These are phyloP conservation scores for Tolypocladium guangdongense DNA, from an alignment of 2,329 filamentous ascomycete genomes.

Conservation along the genomic window DNA sequence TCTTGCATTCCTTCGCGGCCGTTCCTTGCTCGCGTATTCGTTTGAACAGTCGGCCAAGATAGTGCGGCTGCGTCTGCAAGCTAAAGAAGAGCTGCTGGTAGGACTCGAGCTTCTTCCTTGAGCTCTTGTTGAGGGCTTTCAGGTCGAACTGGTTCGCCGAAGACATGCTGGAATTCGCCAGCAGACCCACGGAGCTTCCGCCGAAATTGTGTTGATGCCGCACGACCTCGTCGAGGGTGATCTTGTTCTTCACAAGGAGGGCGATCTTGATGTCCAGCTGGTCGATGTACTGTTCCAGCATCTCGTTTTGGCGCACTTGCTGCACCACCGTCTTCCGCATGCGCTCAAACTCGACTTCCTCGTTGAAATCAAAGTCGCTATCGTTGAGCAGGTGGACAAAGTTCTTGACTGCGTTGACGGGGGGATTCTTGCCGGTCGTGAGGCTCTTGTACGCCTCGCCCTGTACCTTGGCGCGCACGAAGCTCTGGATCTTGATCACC, in stretches of 20 bases:
- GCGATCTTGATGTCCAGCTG: conserved; percentile 99
- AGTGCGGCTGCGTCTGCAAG: conserved; percentile 91
- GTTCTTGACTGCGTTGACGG: conserved; percentile 92
- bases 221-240: conserved; percentile 94
- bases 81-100: conserved; percentile 98
- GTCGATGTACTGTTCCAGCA: conserved; percentile 95
- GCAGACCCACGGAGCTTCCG: conserved; percentile 71
- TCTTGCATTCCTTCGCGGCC: conserved; percentile 83
- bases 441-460: conserved; percentile 97
- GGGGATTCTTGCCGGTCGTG: conserved; percentile 91
- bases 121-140: conserved; percentile 95
- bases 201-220: conserved; percentile 95
- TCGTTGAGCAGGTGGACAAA: conserved; percentile 97
- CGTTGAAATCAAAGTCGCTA: conserved; percentile 97
- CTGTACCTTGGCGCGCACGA: conserved; percentile 87
- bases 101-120: conserved; percentile 85
- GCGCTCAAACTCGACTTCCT: conserved; percentile 93
- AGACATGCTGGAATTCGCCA: conserved; percentile 80
- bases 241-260: conserved; percentile 97
- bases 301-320: conserved; percentile 92
- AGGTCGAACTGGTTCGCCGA: conserved; percentile 91
- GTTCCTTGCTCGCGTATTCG: conserved; percentile 73
- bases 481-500: conserved; percentile 97
- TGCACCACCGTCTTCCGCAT: conserved; percentile 93
- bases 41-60: conserved; percentile 80